Percentiles rank a stretch among this genome's conserved stretches.
Evolutionary conservation across 2,329 filamentous ascomycete genomes (phyloP).

Genomic region (Penicillium sp.): DNA sequence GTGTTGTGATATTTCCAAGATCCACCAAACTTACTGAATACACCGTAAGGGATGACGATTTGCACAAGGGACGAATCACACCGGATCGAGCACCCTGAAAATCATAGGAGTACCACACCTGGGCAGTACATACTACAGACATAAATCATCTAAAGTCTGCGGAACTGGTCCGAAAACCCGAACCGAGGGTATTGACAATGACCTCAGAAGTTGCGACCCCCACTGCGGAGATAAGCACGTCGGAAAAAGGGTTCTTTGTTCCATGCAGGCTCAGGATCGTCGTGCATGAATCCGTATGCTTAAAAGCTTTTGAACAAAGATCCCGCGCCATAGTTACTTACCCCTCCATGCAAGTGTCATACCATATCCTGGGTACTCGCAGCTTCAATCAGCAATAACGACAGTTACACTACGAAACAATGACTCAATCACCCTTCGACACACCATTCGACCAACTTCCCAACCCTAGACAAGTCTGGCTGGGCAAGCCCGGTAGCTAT

Average conservation of each 20-base stretch:
- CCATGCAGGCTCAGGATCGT: not conserved
- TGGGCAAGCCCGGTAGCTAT: conserved; percentile 43
- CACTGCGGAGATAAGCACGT: not conserved
- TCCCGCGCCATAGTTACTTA: too few relatives aligned
- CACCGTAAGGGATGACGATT: not conserved
- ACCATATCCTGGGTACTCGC: not conserved
- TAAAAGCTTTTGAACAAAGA: too few relatives aligned
- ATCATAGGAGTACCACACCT: too few relatives aligned
- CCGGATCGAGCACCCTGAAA: not conserved
- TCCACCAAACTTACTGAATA: too few relatives aligned
- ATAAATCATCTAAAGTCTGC: not conserved
- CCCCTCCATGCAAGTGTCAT: not conserved
- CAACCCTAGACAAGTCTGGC: conserved; percentile 50
- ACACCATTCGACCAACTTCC: conserved; percentile 47
- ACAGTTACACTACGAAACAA: not conserved
- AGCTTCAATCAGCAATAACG: not conserved
- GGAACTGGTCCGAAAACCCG: not conserved
- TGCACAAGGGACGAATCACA: conserved; percentile 1
- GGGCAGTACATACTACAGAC: too few relatives aligned
- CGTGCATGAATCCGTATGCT: too few relatives aligned
- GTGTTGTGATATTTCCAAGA: too few relatives aligned
- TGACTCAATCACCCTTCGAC: conserved; percentile 25
- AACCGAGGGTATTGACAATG: not conserved
- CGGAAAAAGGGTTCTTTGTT: not conserved
- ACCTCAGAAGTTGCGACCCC: not conserved